These are phyloP conservation scores for Yamadazyma jaroonii DNA, from an alignment of 1,139 yeast species.

Conservation along the genomic window DNA sequence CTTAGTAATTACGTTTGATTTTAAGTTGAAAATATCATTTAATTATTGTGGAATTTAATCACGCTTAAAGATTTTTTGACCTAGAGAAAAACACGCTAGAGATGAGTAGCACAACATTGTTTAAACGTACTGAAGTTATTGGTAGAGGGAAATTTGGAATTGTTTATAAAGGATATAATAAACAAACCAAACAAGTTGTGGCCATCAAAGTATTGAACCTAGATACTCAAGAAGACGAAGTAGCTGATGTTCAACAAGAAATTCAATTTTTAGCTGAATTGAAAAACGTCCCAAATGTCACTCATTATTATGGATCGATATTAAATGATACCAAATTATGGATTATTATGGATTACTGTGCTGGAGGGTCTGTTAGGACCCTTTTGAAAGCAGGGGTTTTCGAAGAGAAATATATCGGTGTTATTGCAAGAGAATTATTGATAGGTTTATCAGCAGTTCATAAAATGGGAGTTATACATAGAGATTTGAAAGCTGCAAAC, in stretches of 20 bases:
- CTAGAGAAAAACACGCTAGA: neutral
- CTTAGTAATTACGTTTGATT: too few species aligned
- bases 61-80: too few species aligned
- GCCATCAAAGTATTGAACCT: conserved; percentile 92
- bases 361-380: conserved; percentile 93
- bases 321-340: conserved; percentile 85
- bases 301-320: conserved; percentile 88
- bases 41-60: too few species aligned
- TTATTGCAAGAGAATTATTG: conserved; percentile 77
- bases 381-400: conserved; percentile 82
- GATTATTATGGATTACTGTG: conserved; percentile 98
- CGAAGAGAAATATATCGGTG: conserved; percentile 80
- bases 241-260: conserved; percentile 91
- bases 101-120: conserved; percentile 11
- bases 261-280: conserved; percentile 81
- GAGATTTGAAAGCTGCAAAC: conserved; percentile 96
- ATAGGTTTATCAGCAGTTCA: conserved; percentile 81
- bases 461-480: conserved; percentile 85
- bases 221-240: conserved; percentile 94
- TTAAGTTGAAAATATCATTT: too few species aligned
- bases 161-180: conserved; percentile 80
- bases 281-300: conserved; percentile 83
- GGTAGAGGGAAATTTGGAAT: conserved; percentile 98
- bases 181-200: conserved; percentile 68
- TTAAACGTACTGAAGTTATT: conserved; percentile 70